These are phyloP conservation scores for Stephanodiscus minutulus DNA, from an alignment of 108 stramenopile species.

Conservation along the genomic window DNA sequence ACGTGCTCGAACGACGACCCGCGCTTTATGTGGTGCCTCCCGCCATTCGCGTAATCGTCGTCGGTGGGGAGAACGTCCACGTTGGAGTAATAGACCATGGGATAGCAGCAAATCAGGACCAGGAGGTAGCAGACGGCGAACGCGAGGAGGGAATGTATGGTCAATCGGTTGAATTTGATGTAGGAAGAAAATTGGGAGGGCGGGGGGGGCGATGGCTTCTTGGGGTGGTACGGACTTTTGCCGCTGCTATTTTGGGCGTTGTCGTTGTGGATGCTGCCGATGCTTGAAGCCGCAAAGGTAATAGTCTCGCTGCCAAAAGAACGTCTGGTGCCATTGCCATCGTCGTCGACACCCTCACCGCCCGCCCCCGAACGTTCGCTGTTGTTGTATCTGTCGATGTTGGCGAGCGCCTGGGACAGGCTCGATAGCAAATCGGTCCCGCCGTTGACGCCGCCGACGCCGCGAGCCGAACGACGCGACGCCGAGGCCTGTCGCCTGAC, in stretches of 20 bases:
- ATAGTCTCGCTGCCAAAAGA: neutral
- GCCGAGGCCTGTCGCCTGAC: neutral
- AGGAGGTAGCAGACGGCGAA: conserved; percentile 25
- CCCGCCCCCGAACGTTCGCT: neutral
- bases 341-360: neutral
- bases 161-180: conserved; percentile 16
- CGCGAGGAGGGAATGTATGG: conserved; percentile 8
- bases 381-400: conserved; percentile 29
- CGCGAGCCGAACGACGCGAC: neutral
- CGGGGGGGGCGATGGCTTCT: conserved; percentile 4
- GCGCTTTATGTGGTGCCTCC: conserved; percentile 11
- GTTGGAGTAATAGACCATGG: conserved; percentile 31
- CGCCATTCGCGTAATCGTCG: conserved; percentile 10
- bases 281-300: neutral
- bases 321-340: neutral
- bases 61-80: conserved; percentile 18
- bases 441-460: neutral
- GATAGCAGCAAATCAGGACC: conserved; percentile 34
- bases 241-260: conserved; percentile 1
- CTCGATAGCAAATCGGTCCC: conserved; percentile 16
- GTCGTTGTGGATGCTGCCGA: neutral
- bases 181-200: conserved; percentile 25
- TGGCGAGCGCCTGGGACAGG: conserved; percentile 21
- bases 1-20: conserved; percentile 37
- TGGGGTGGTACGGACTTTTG: conserved; percentile 7